Conservation (phyloP, 306 rosid genomes). For the Prunus fruticosa region DNA sequence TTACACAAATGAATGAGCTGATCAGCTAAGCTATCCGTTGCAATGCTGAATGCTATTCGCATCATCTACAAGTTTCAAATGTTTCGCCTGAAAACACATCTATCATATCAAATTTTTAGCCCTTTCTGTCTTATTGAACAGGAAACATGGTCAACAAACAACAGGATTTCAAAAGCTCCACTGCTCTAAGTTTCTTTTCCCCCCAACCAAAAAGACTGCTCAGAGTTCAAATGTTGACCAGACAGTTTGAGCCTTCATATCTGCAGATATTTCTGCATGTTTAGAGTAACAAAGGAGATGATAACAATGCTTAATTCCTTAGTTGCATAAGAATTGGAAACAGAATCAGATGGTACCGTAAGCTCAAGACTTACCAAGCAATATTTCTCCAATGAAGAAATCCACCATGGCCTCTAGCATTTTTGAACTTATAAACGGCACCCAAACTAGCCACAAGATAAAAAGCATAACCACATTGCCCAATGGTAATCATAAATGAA, state of each 20-base stretch:
- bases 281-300: background rate
- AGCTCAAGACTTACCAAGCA: slow-evolving; percentile 45
- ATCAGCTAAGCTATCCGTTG: background rate
- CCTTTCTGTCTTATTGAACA: slow-evolving; percentile 10
- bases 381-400: slow-evolving; percentile 83
- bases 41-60: slow-evolving; percentile 1
- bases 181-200: too few species aligned
- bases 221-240: slow-evolving; percentile 11
- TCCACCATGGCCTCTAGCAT: slow-evolving; percentile 86
- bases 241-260: slow-evolving; percentile 13
- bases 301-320: background rate
- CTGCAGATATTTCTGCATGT: slow-evolving; percentile 29
- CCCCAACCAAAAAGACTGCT: background rate
- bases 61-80: slow-evolving; percentile 2
- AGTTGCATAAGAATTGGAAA: background rate
- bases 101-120: background rate
- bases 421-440: slow-evolving; percentile 65
- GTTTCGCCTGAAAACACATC: background rate
- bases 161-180: background rate
- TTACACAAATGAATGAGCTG: background rate
- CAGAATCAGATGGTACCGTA: background rate
- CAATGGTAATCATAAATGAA: background rate
- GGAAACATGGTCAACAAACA: background rate
- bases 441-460: slow-evolving; percentile 52
- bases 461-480: background rate